These are phyloP conservation scores for Penium margaritaceum DNA, from an alignment of 139 green algal genomes.

Conservation along the genomic window DNA sequence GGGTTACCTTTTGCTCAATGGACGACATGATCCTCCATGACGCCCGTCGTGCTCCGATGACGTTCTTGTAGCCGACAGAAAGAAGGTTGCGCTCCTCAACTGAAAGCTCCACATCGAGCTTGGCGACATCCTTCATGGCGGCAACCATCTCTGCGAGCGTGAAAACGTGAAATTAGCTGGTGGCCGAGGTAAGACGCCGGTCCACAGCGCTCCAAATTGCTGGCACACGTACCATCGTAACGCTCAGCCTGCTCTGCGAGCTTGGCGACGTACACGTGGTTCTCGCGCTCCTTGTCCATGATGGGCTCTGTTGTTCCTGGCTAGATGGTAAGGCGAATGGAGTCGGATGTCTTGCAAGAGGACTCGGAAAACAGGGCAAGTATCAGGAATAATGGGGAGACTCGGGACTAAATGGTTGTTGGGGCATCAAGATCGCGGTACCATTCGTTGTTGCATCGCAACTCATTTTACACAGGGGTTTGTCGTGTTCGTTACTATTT, in stretches of 20 bases:
- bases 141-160: conserved; percentile 58
- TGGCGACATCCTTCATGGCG: conserved; percentile 90
- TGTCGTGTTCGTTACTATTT: too few species aligned
- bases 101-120: conserved; percentile 80
- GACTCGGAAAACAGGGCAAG: too few species aligned
- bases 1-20: conserved; percentile 99
- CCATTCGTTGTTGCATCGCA: too few species aligned
- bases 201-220: too few species aligned
- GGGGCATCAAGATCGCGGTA: too few species aligned
- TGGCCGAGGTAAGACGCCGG: too few species aligned
- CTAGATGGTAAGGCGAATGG: too few species aligned
- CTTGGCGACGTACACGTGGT: conserved; percentile 74
- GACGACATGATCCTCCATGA: conserved; percentile 95
- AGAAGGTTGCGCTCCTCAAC: conserved; percentile 98
- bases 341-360: too few species aligned
- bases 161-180: conserved; percentile 2
- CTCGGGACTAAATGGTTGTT: too few species aligned
- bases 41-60: conserved; percentile 86
- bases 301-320: too few species aligned
- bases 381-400: too few species aligned
- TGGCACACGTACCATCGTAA: conserved; percentile 76
- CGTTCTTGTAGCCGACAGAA: conserved; percentile 96
- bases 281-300: conserved; percentile 40
- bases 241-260: conserved; percentile 94
- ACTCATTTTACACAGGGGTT: too few species aligned